These are phyloP conservation scores for sorghum (Sorghum bicolor) DNA, from an alignment of 176 grass and related monocot species.

Conservation along the genomic window DNA sequence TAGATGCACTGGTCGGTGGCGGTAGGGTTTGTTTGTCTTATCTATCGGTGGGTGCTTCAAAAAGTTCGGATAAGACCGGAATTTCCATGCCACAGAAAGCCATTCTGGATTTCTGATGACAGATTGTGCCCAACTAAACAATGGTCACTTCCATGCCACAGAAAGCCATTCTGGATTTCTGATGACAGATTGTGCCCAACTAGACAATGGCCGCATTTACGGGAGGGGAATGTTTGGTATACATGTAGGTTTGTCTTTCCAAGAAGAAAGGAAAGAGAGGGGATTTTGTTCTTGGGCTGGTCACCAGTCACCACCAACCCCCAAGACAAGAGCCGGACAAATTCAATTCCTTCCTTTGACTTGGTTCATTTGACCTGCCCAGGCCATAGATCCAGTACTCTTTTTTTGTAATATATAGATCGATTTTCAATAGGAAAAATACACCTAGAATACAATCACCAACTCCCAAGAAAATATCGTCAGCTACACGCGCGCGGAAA, in stretches of 20 bases:
- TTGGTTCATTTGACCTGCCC: slow-evolving; percentile 1
- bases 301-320: neutral
- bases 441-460: too few relatives aligned
- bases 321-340: neutral
- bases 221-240: slow-evolving; percentile 13
- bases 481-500: too few relatives aligned
- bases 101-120: neutral
- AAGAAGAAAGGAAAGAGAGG: neutral
- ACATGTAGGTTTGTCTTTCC: neutral
- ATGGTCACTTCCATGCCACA: neutral
- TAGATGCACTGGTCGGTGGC: neutral
- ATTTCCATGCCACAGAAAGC: neutral
- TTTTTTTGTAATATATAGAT: neutral
- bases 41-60: neutral
- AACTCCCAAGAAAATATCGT: too few relatives aligned
- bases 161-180: neutral
- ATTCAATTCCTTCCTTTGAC: neutral
- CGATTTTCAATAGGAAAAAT: neutral
- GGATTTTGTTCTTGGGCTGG: neutral
- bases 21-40: neutral
- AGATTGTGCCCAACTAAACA: neutral
- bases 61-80: neutral
- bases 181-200: neutral
- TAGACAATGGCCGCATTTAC: too few relatives aligned
- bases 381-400: neutral